Evolutionary conservation across 352 stramenopile species (phyloP), one percentile per base, ranked within the genome.

Genomic region (Globisporangium abappressorium): DNA sequence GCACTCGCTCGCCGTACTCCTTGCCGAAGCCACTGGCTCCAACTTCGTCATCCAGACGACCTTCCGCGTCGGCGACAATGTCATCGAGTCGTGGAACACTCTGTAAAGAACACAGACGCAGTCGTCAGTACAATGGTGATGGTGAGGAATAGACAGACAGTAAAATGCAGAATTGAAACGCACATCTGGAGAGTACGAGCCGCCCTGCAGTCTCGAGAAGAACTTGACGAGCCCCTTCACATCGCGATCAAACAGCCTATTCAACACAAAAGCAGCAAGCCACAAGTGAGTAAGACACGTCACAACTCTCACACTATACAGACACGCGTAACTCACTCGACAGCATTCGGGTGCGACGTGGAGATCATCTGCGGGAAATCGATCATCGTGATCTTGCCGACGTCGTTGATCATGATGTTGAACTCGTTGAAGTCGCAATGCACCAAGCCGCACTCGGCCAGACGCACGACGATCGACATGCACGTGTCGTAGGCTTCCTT

Each of bases 351-450:
- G 79, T 99, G 98, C 28, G 87, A 93, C 2, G 95, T 99, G 9
- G 93, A 99, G 59, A 99, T 97, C 98, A 99, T 99, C 85, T 99
- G 98, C 14, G 98, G 98, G 78, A 99, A 99, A 90, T 99, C 98
- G 81, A 99, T 99, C 76, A 99, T 97, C 18, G 98, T 99, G 20
- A 99, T 91, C 75, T 97, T 90, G 61, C 91, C 82, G 46, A 79
- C 74, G 56, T 96, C 83, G 78, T 98, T 91, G 28, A 99, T 95
- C 91, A 99, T 98, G 58, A 99, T 90, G 81, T 99, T 99, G 82
- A 99, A 99, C 82, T 99, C 98, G 86, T 99, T 99, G 74, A 99
- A 99, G 80, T 99, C 98, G 75, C 98, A 99, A 83, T 99, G 98
- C 18, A 99, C 96, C 30, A 99, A 85, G 22, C 98, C 98, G 78